phyloP scores from a whole-genome alignment of 192 early-diverging fungal species.

The Diversispora epigaea region DNA sequence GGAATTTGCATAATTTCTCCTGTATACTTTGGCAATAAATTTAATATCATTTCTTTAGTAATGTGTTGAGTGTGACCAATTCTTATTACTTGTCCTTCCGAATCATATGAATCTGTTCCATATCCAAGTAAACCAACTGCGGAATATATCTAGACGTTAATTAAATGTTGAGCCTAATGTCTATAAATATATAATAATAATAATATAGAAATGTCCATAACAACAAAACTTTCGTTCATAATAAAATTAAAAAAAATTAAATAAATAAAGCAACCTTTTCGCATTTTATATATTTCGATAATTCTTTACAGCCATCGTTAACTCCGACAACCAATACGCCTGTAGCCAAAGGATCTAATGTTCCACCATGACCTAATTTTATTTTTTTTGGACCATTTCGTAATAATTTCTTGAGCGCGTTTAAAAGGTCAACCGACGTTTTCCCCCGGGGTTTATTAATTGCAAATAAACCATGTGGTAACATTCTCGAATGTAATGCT shows the following conservation, averaged over 20 bases:
- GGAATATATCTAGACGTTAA: constrained; percentile 40
- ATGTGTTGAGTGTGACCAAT: constrained; percentile 40
- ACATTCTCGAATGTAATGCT: not conserved
- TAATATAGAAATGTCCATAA: not conserved
- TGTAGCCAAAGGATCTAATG: constrained; percentile 55
- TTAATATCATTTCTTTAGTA: constrained; percentile 41
- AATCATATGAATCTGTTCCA: constrained; percentile 60
- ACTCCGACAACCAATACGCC: constrained; percentile 60
- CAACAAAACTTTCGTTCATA: not conserved
- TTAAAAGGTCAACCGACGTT: not conserved
- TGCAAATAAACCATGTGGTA: constrained; percentile 8
- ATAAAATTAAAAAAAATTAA: not conserved
- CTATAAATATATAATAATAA: not conserved
- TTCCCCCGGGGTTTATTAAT: not conserved
- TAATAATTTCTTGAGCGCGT: not conserved
- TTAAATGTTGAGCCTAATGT: not conserved
- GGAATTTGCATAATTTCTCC: constrained; percentile 64
- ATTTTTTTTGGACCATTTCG: constrained; percentile 6
- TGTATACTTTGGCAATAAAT: constrained; percentile 49
- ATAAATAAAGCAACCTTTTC: constrained; percentile 39
- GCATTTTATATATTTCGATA: constrained; percentile 46
- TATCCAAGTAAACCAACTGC: constrained; percentile 54
- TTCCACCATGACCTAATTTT: constrained; percentile 61
- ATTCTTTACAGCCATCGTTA: constrained; percentile 53
- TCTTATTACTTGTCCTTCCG: constrained; percentile 50